These are phyloP conservation scores for Paragyromitra xinjiangensis DNA, from an alignment of 495 filamentous ascomycete genomes.

Conservation along the genomic window DNA sequence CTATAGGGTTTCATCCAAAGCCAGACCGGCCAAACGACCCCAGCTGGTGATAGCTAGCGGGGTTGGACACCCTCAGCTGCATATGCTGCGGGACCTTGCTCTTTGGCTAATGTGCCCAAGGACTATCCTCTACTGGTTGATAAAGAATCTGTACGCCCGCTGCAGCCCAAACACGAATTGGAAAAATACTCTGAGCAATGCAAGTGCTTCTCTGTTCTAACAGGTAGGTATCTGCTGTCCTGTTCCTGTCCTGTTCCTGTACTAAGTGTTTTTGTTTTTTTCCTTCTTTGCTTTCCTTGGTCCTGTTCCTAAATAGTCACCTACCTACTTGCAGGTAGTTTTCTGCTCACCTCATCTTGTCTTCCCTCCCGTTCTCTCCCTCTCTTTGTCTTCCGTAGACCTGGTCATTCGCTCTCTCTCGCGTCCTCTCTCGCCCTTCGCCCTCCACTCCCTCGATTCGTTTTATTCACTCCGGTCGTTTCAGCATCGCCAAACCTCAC, in stretches of 20 bases:
- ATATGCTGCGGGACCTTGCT: not conserved
- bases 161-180: not conserved
- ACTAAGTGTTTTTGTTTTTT: conserved; percentile 1
- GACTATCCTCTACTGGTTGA: too few species aligned
- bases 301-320: not conserved
- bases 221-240: not conserved
- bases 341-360: not conserved
- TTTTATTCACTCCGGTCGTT: not conserved
- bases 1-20: not conserved
- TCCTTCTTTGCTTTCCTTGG: not conserved
- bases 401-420: conserved; percentile 13
- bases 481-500: not conserved
- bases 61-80: not conserved
- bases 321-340: not conserved
- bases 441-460: not conserved
- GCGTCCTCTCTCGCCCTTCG: not conserved
- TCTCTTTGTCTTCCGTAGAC: conserved; percentile 1
- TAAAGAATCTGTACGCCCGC: not conserved
- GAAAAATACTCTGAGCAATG: not conserved
- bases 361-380: not conserved
- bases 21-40: not conserved
- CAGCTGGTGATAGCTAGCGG: not conserved
- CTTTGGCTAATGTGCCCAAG: not conserved
- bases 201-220: not conserved
- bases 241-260: conserved; percentile 1